A percentile compares a stretch with the other conserved stretches of the same genome.
phyloP scores from a whole-genome alignment of 805 yeast species.

The Ogataea trehaloabstinens region DNA sequence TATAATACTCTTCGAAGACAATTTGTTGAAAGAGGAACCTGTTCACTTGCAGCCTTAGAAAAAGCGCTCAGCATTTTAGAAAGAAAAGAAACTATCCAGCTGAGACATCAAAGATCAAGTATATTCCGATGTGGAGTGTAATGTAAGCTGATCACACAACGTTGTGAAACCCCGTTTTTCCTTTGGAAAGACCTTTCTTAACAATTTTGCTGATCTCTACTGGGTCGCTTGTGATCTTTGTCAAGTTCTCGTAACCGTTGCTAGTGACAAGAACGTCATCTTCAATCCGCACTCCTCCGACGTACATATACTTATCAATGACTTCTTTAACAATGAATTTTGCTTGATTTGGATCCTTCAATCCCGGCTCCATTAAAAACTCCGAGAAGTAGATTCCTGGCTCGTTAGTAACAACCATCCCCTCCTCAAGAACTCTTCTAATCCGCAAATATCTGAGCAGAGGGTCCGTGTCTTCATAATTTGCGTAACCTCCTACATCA shows the following conservation, averaged over 20 bases:
- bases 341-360: conserved; percentile 47
- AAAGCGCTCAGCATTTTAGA: conserved; percentile 79
- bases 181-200: conserved; percentile 61
- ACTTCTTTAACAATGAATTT: conserved; percentile 64
- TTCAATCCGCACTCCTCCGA: conserved; percentile 98
- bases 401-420: conserved; percentile 91
- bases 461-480: conserved; percentile 81
- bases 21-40: conserved; percentile 61
- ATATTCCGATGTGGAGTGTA: conserved; percentile 70
- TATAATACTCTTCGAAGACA: conserved; percentile 80
- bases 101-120: conserved; percentile 83
- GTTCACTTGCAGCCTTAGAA: conserved; percentile 71
- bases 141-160: conserved; percentile 34
- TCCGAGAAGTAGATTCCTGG: conserved; percentile 94
- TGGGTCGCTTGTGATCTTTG: conserved; percentile 83
- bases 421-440: conserved; percentile 65
- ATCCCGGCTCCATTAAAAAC: conserved; percentile 64
- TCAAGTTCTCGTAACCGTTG: conserved; percentile 76
- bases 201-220: conserved; percentile 78
- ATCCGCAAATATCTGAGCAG: conserved; percentile 75
- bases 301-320: conserved; percentile 73
- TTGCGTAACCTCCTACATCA: conserved; percentile 88
- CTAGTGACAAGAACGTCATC: conserved; percentile 83
- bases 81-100: conserved; percentile 81
- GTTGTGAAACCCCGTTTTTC: conserved; percentile 60